Conservation (phyloP, 495 filamentous ascomycete species). For the Hypomontagnella submonticulosa region DNA sequence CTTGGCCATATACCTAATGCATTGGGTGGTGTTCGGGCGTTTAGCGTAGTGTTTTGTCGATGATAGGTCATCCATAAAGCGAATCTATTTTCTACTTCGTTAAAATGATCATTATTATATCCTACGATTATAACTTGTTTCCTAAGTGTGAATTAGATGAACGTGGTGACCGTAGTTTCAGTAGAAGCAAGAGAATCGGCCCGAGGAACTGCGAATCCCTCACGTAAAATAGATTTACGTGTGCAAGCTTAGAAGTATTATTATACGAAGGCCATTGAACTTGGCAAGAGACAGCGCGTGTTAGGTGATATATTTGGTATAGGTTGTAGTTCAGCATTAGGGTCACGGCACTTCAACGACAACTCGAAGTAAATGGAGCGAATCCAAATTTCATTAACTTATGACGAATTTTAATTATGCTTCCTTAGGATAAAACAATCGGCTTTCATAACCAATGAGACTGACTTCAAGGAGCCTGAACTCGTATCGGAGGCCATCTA, state of each 20-base stretch:
- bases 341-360: neutral
- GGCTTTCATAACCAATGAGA: too few relatives aligned
- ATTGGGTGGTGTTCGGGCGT: slow-evolving; percentile 14
- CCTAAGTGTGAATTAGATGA: too few relatives aligned
- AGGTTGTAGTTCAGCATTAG: neutral
- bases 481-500: slow-evolving; percentile 3
- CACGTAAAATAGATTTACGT: too few relatives aligned
- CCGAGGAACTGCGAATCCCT: too few relatives aligned
- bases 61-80: neutral
- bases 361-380: too few relatives aligned
- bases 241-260: too few relatives aligned
- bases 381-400: too few relatives aligned
- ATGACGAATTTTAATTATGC: neutral
- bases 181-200: too few relatives aligned
- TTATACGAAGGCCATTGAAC: too few relatives aligned
- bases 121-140: neutral
- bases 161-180: too few relatives aligned
- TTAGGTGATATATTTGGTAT: neutral
- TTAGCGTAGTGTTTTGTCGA: neutral
- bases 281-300: too few relatives aligned
- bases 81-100: neutral
- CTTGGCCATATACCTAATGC: too few relatives aligned
- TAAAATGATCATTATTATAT: neutral
- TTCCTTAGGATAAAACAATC: neutral
- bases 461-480: slow-evolving; percentile 9